Evolutionary conservation across 139 green algal genomes (phyloP), one percentile per base, ranked within the genome.

Genomic region (Trebouxia sp.): DNA sequence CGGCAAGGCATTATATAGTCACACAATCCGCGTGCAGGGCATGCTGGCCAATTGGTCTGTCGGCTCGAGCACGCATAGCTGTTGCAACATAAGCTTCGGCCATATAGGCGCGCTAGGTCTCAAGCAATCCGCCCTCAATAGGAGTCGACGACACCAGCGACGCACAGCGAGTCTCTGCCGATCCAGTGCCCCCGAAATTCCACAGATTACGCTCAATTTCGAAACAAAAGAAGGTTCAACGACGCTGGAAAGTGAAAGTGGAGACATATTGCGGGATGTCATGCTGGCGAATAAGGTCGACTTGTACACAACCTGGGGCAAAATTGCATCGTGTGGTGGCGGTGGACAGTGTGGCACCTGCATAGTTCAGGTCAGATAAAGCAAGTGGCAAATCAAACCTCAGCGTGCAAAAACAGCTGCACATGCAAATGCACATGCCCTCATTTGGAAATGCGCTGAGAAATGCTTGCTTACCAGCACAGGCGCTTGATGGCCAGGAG

Each of bases 301-400:
- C 15, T 30, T 72, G 43, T 72, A 72, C 35, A 72, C 62, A 24
- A 72, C 62, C 20, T 72, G 62, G 62, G 62, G 62, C 11, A 72
- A 72, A n/a, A 35, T 72, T 22, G 42, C 32, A 35, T 45, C 32
- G n/a, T 72, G 62, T 35, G 62, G 62, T 30, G 62, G 62, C 6
- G 43, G 43, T n/a, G 62, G 62, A 5, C 62, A 72, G 26, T 72
- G 62, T 43, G 62, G 62, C 35, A 72, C 62, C 32, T 72, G 62
- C 32, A 43, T 72, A 28, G 62, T 72, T 9, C 26, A 72, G 62
- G 62, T 72, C n/a, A n/a, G n/a, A n/a, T n/a, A n/a, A n/a, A n/a
- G n/a, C n/a, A n/a, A n/a, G n/a, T n/a, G n/a, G n/a, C n/a, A n/a
- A n/a, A n/a, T n/a, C n/a, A n/a, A n/a, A n/a, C n/a, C n/a, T n/a